phyloP scores from a whole-genome alignment of 306 rosid species.

The Vicia villosa region DNA sequence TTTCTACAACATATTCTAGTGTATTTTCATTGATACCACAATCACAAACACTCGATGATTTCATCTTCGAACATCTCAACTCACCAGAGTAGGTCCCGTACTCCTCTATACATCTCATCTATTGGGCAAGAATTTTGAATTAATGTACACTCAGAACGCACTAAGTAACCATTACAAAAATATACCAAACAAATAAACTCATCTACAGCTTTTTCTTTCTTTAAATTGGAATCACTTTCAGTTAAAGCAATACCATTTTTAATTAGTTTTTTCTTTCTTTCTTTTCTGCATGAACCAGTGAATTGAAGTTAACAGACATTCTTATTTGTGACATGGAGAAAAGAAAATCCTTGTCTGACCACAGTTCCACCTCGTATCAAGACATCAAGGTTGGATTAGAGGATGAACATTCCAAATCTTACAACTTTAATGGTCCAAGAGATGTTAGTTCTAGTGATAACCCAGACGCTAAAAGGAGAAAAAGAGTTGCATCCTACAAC shows the following conservation, averaged over 20 bases:
- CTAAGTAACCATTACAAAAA: too few species aligned
- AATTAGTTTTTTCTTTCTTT: too few species aligned
- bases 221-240: not conserved
- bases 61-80: too few species aligned
- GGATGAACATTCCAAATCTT: slow-evolving; percentile 46
- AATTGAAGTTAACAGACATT: not conserved
- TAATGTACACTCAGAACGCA: too few species aligned
- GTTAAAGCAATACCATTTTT: not conserved
- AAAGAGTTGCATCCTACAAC: slow-evolving; percentile 60
- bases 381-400: slow-evolving; percentile 48
- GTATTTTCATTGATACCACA: too few species aligned
- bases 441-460: slow-evolving; percentile 36
- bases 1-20: too few species aligned
- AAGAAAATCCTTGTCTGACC: slow-evolving; percentile 55
- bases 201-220: not conserved
- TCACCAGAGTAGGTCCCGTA: too few species aligned
- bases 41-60: too few species aligned
- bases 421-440: slow-evolving; percentile 58
- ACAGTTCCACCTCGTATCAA: slow-evolving; percentile 35
- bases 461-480: slow-evolving; percentile 59
- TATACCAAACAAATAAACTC: too few species aligned
- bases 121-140: too few species aligned
- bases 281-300: too few species aligned
- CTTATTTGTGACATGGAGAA: slow-evolving; percentile 47
- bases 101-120: too few species aligned